A percentile compares a stretch with the other conserved stretches of the same genome.
phyloP scores from a whole-genome alignment of 2,329 filamentous ascomycete species.

The Akanthomyces dipterigenus region DNA sequence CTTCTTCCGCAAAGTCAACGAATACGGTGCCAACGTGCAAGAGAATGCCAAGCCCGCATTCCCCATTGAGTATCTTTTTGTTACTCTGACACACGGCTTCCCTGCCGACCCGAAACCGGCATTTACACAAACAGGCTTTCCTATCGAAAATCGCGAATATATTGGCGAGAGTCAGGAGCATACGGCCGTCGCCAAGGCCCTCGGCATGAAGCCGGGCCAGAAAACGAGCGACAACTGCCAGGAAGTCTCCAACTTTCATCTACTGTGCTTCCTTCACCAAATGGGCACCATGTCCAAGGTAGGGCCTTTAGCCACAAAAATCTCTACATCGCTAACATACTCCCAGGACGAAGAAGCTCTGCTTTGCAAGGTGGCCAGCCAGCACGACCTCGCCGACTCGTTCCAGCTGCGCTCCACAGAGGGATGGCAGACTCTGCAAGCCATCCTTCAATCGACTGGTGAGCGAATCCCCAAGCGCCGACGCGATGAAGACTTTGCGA shows the following conservation, averaged over 20 bases:
- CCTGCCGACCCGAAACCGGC: constrained; percentile 70
- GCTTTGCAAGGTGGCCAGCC: constrained; percentile 76
- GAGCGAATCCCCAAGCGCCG: constrained; percentile 81
- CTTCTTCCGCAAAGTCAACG: constrained; percentile 91
- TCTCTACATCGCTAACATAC: constrained; percentile 11
- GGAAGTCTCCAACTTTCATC: constrained; percentile 85
- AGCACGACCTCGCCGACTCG: constrained; percentile 72
- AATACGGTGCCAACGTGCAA: constrained; percentile 93
- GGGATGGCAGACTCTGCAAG: constrained; percentile 90
- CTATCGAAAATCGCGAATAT: constrained; percentile 84
- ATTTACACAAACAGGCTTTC: constrained; percentile 70
- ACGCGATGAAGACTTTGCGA: constrained; percentile 30
- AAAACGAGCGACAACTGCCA: constrained; percentile 56
- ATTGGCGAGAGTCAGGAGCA: constrained; percentile 83
- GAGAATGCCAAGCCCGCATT: constrained; percentile 96
- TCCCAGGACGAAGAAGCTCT: constrained; percentile 79
- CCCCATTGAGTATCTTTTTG: constrained; percentile 91
- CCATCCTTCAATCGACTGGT: constrained; percentile 94
- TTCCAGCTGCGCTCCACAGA: constrained; percentile 78
- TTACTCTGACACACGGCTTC: constrained; percentile 95
- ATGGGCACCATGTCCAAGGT: constrained; percentile 84
- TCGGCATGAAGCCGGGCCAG: constrained; percentile 55
- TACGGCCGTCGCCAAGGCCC: constrained; percentile 57
- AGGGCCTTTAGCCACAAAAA: constrained; percentile 23
- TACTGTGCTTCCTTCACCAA: constrained; percentile 78